Percentiles rank a stretch among this genome's conserved stretches.
Conservation (phyloP, 345 rosid species). For the Eucalyptus fibrosa region DNA sequence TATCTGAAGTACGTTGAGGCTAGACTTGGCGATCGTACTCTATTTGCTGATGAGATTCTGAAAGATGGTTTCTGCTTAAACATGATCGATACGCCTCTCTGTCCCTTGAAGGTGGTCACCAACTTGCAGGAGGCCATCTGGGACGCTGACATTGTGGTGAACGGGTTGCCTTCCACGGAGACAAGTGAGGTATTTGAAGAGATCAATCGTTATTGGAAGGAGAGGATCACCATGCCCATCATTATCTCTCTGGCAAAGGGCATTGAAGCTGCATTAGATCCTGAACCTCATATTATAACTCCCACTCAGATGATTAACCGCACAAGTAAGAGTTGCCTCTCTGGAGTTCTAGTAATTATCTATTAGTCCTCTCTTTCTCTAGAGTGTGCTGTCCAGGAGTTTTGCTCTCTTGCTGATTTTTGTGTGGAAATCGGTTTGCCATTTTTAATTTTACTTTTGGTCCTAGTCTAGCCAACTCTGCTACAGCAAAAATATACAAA, state of each 20-base stretch:
- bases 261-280: slow-evolving; percentile 61
- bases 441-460: not conserved
- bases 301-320: slow-evolving; percentile 67
- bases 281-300: slow-evolving; percentile 62
- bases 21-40: slow-evolving; percentile 63
- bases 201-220: slow-evolving; percentile 62
- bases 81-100: slow-evolving; percentile 73
- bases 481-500: not conserved
- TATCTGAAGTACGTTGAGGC: slow-evolving; percentile 79
- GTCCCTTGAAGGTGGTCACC: slow-evolving; percentile 75
- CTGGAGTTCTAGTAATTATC: not conserved
- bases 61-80: slow-evolving; percentile 83
- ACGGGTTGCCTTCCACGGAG: slow-evolving; percentile 76
- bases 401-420: not conserved
- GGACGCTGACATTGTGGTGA: slow-evolving; percentile 76
- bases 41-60: slow-evolving; percentile 63
- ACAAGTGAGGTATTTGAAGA: slow-evolving; percentile 55
- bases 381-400: not conserved
- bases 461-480: not conserved
- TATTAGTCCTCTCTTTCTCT: not conserved
- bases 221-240: slow-evolving; percentile 52
- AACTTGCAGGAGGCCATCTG: slow-evolving; percentile 79
- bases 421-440: not conserved
- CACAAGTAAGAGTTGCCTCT: slow-evolving; percentile 36
- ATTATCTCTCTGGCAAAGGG: slow-evolving; percentile 74